A percentile compares a stretch with the other conserved stretches of the same genome.
Conservation (phyloP, 805 yeast genomes). For the Yarrowia hollandica region DNA sequence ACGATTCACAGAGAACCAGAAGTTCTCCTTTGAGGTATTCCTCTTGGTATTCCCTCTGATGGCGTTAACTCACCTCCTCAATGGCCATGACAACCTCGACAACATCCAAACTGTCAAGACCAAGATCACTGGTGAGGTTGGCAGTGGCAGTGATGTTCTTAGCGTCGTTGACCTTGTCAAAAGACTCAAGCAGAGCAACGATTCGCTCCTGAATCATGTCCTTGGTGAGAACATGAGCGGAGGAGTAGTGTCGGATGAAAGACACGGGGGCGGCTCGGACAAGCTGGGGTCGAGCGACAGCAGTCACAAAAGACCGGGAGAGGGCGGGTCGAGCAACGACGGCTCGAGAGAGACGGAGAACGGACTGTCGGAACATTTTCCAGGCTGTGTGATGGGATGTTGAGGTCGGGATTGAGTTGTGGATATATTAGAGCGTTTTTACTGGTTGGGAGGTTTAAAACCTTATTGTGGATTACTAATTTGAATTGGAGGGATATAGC, state of each 20-base stretch:
- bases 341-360: slow-evolving; percentile 28
- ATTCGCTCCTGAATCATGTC: slow-evolving; percentile 83
- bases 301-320: slow-evolving; percentile 13
- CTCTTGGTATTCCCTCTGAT: too few species aligned
- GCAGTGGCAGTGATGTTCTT: slow-evolving; percentile 36
- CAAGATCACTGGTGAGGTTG: slow-evolving; percentile 57
- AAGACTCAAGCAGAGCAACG: slow-evolving; percentile 67
- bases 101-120: slow-evolving; percentile 90
- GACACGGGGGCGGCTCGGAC: slow-evolving; percentile 20
- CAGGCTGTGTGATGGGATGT: neutral
- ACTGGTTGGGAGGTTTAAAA: slow-evolving; percentile 26
- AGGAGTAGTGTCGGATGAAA: slow-evolving; percentile 24
- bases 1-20: too few species aligned
- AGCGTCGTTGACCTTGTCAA: slow-evolving; percentile 59
- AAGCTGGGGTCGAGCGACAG: slow-evolving; percentile 16
- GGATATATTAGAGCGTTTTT: neutral
- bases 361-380: slow-evolving; percentile 26
- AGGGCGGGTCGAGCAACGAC: slow-evolving; percentile 22
- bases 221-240: slow-evolving; percentile 48
- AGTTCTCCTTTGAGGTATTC: too few species aligned
- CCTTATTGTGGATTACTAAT: neutral
- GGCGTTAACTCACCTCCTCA: slow-evolving; percentile 90
- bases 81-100: slow-evolving; percentile 95
- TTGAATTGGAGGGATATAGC: neutral
- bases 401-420: neutral